These are phyloP conservation scores for Tetracladium setigerum DNA, from an alignment of 495 filamentous ascomycete genomes.

Conservation along the genomic window DNA sequence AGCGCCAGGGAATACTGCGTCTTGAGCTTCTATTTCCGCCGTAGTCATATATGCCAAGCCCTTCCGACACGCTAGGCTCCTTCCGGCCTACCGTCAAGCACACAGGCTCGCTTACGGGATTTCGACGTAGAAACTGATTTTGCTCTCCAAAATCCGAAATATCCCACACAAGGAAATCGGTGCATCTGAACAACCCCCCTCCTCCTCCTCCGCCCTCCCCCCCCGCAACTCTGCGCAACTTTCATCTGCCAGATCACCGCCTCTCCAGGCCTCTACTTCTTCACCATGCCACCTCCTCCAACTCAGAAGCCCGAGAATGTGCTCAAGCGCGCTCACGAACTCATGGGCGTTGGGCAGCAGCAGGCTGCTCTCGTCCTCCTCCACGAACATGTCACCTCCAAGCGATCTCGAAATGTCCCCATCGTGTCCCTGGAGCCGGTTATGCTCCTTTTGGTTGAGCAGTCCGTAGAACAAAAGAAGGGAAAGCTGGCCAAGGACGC, in stretches of 20 bases:
- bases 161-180: too few relatives aligned
- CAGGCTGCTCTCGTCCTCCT: conserved; percentile 87
- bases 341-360: conserved; percentile 93
- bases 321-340: conserved; percentile 95
- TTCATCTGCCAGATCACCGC: neutral
- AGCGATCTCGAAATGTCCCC: conserved; percentile 92
- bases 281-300: conserved; percentile 88
- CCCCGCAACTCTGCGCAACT: neutral
- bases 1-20: too few relatives aligned
- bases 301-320: conserved; percentile 99
- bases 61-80: too few relatives aligned
- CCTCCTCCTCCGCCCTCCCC: neutral
- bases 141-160: too few relatives aligned
- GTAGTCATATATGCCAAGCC: too few relatives aligned
- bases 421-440: conserved; percentile 96
- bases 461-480: conserved; percentile 93
- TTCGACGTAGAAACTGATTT: too few relatives aligned
- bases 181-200: neutral
- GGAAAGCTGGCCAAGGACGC: conserved; percentile 98
- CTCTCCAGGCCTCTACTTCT: neutral
- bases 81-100: too few relatives aligned
- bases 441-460: conserved; percentile 94
- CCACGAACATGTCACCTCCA: conserved; percentile 98
- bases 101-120: too few relatives aligned
- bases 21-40: too few relatives aligned